These are phyloP conservation scores for Salmacisia buchloeana DNA, from an alignment of 1,284 basidiomycete genomes.

Conservation along the genomic window DNA sequence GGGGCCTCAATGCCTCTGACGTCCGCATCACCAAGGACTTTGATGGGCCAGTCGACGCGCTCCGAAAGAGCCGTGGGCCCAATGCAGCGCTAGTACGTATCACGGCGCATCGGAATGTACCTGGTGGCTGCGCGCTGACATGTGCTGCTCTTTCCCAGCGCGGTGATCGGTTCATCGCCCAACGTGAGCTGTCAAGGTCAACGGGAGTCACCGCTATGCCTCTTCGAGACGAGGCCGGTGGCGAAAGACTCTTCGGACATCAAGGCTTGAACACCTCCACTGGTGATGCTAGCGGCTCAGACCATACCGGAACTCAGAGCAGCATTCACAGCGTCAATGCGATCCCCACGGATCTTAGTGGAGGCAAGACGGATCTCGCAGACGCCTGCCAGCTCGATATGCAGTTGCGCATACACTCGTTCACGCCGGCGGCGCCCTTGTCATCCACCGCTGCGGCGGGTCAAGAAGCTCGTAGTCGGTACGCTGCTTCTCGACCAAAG, in stretches of 20 bases:
- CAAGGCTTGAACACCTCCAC: constrained; percentile 5
- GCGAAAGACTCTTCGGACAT: constrained; percentile 30
- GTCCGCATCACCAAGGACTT: constrained; percentile 7
- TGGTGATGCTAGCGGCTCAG: constrained; percentile 17
- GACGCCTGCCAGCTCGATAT: constrained; percentile 48
- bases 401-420: constrained; percentile 52
- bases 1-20: not conserved
- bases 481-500: constrained; percentile 39
- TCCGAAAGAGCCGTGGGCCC: not conserved
- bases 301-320: constrained; percentile 19
- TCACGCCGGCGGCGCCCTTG: constrained; percentile 52
- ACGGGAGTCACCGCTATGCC: constrained; percentile 22
- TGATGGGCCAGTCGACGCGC: not conserved
- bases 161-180: constrained; percentile 46
- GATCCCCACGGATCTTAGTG: constrained; percentile 28
- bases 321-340: constrained; percentile 32
- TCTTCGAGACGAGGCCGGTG: constrained; percentile 27
- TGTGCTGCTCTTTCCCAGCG: too few relatives aligned
- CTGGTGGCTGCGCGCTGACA: too few relatives aligned
- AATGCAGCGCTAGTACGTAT: not conserved
- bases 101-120: not conserved
- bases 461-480: constrained; percentile 45
- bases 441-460: constrained; percentile 33
- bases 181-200: constrained; percentile 34
- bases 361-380: constrained; percentile 30